These are phyloP conservation scores for Pseudomonodictys pantanalensis DNA, from an alignment of 495 filamentous ascomycete genomes.

Conservation along the genomic window DNA sequence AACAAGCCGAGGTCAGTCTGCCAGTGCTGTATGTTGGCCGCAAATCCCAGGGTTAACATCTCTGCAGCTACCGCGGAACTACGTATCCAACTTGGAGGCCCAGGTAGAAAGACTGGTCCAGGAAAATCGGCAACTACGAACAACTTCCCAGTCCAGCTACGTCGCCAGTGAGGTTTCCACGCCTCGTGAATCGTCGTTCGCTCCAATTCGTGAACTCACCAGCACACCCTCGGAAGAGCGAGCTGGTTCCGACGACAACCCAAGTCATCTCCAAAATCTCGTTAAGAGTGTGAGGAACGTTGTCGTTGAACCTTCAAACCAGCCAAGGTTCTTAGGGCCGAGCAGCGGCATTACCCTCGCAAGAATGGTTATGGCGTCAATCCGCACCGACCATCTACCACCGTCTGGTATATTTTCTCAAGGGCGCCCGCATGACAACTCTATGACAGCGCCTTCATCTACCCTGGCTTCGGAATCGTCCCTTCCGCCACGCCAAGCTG, in stretches of 20 bases:
- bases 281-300: conserved; percentile 34
- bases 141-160: conserved; percentile 12
- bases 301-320: conserved; percentile 29
- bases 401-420: conserved; percentile 12
- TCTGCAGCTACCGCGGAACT: conserved; percentile 31
- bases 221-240: not conserved
- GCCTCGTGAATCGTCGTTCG: not conserved
- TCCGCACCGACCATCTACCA: conserved; percentile 26
- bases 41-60: not conserved
- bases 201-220: not conserved
- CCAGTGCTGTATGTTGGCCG: no score
- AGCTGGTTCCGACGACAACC: conserved; percentile 12
- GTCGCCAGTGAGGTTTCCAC: not conserved
- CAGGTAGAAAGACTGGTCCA: conserved; percentile 28
- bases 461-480: conserved; percentile 19
- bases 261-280: conserved; percentile 28
- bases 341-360: conserved; percentile 36
- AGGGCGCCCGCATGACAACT: conserved; percentile 16
- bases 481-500: conserved; percentile 34
- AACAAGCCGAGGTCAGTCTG: conserved; percentile 31
- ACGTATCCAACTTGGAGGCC: conserved; percentile 33
- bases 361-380: conserved; percentile 36
- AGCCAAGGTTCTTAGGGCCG: conserved; percentile 35
- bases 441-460: conserved; percentile 18
- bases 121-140: conserved; percentile 27